Conservation (phyloP, 2,329 filamentous ascomycete genomes). For the Diaporthe vexans region DNA sequence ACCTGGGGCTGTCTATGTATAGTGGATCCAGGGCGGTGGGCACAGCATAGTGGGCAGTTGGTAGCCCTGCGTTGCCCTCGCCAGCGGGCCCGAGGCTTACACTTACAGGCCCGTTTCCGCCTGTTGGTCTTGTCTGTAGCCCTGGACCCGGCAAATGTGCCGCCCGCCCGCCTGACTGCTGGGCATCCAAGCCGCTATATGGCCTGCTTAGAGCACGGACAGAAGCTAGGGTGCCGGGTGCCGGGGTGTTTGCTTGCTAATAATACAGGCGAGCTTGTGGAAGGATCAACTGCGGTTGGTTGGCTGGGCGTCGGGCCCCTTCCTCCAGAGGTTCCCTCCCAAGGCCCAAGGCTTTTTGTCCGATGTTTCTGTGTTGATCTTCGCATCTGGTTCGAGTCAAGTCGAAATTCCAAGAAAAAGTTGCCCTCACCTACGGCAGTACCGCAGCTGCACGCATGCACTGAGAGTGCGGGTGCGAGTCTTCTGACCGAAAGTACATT, state of each 20-base stretch:
- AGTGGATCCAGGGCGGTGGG: background rate
- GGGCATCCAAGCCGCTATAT: background rate
- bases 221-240: background rate
- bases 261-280: constrained; percentile 33
- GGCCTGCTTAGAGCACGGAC: background rate
- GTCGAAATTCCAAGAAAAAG: constrained; percentile 25
- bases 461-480: background rate
- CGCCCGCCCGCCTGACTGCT: background rate
- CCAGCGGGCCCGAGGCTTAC: constrained; percentile 1
- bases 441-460: constrained; percentile 5
- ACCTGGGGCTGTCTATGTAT: constrained; percentile 14
- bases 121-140: constrained; percentile 19
- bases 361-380: constrained; percentile 27
- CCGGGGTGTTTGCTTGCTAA: constrained; percentile 10
- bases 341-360: constrained; percentile 1
- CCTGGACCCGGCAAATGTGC: constrained; percentile 28
- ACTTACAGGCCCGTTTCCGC: background rate
- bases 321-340: constrained; percentile 5
- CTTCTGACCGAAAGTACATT: constrained; percentile 18
- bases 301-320: constrained; percentile 29
- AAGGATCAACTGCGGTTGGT: constrained; percentile 29
- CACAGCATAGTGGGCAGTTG: background rate
- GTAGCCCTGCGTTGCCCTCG: constrained; percentile 15
- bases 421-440: background rate
- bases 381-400: constrained; percentile 20